Evolutionary conservation across 202 grass and related monocot species (phyloP), one percentile per base, ranked within the genome.

Genomic region (Schoenoplectus tabernaemontani): DNA sequence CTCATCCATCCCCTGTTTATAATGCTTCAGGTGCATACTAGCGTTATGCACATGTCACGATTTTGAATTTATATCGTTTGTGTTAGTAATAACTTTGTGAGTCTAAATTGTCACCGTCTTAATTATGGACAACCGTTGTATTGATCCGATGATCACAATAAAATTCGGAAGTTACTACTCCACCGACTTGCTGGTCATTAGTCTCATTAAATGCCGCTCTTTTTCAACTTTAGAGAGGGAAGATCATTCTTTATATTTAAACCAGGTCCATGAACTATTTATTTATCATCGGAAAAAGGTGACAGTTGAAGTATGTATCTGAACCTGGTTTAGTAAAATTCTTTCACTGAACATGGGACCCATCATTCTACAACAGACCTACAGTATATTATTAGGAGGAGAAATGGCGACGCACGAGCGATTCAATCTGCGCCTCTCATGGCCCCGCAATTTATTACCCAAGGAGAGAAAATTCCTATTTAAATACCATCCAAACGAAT

Each of bases 341-440:
- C 1, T 17, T 0, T 34, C 5, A 50, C 23, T 30, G 43, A 68
- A 50, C 16, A 10, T 17, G 23, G 68, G 43, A 48, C 67, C 42
- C 3, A 5, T 46, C 4, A 0, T 70, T 1, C 0, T 71, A 11
- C 20, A 71, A 41, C 41, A 4, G 20, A 16, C 6, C 10, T 28
- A 23, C 0, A 1, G 4, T 26, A 30, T 34, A 32, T 74, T 53
- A 51, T 33, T 74, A 74, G 24, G 69, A 32, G 7, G 7, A 74
- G 69, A 74, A 74, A 24, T n/a, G 69, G 70, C 70, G 70, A 34
- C 26, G 13, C 26, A 53, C n/a, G n/a, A n/a, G 65, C 38, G 65
- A 70, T 26, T 74, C 46, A 19, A 44, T 74, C 70, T 34, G 22
- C 46, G 70, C 70, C 46, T n/a, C 70, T 74, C 70, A 9, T 33